phyloP scores from a whole-genome alignment of 805 yeast species.

The Clavispora carvajalis region DNA sequence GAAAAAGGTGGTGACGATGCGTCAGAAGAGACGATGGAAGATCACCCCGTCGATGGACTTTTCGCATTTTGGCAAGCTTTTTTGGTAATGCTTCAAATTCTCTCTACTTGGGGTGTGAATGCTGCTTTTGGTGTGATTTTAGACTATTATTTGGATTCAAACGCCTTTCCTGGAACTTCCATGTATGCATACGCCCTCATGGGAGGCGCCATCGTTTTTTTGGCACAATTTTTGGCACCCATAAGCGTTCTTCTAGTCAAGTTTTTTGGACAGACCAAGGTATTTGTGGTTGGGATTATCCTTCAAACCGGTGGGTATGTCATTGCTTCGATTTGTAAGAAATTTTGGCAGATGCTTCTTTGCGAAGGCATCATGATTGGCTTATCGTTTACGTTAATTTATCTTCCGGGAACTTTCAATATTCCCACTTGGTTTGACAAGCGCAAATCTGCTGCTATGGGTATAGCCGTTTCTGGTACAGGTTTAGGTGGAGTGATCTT shows the following conservation, averaged over 20 bases:
- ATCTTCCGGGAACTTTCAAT: slow-evolving; percentile 54
- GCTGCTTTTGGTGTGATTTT: slow-evolving; percentile 57
- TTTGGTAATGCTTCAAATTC: slow-evolving; percentile 35
- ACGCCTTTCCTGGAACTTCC: slow-evolving; percentile 47
- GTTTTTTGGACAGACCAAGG: slow-evolving; percentile 45
- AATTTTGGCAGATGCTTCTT: slow-evolving; percentile 60
- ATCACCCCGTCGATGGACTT: slow-evolving; percentile 14
- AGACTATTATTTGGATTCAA: slow-evolving; percentile 40
- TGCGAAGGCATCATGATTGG: slow-evolving; percentile 68
- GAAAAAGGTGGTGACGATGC: background rate
- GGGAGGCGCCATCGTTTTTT: slow-evolving; percentile 59
- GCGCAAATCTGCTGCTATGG: slow-evolving; percentile 52
- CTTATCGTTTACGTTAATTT: slow-evolving; percentile 47
- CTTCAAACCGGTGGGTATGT: slow-evolving; percentile 51
- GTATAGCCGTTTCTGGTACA: slow-evolving; percentile 44
- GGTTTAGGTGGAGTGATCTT: slow-evolving; percentile 49
- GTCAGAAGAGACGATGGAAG: slow-evolving; percentile 1
- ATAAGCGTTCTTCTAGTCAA: slow-evolving; percentile 32
- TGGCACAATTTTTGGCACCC: slow-evolving; percentile 61
- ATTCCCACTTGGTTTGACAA: slow-evolving; percentile 70
- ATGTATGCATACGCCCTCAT: slow-evolving; percentile 58
- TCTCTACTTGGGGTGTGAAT: slow-evolving; percentile 53
- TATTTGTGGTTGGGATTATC: slow-evolving; percentile 45
- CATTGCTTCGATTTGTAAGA: slow-evolving; percentile 54
- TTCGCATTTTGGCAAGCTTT: slow-evolving; percentile 19